Conservation (phyloP, 176 grass and related monocot species). For the Carex pumila region DNA sequence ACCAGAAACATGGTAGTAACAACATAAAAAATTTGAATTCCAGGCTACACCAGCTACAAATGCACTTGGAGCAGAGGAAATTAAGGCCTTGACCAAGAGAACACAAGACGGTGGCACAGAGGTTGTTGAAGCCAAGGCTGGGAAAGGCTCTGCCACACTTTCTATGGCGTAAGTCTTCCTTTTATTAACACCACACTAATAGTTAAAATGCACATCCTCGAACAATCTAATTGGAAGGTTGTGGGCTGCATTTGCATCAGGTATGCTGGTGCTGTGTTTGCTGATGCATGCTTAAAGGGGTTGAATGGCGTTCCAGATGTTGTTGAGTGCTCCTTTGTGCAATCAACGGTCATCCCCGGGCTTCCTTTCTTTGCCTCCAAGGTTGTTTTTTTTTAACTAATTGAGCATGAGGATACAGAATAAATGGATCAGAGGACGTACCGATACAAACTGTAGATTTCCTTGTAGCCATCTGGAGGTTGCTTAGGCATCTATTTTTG, state of each 20-base stretch:
- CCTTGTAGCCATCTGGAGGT: not conserved
- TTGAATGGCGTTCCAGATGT: conserved; percentile 80
- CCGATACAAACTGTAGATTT: not conserved
- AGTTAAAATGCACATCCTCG: not conserved
- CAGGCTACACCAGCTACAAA: conserved; percentile 69
- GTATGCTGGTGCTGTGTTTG: conserved; percentile 94
- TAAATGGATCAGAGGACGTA: not conserved
- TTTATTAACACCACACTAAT: not conserved
- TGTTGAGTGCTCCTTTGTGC: conserved; percentile 90
- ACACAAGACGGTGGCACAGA: conserved; percentile 94
- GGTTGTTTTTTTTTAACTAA: conserved; percentile 31
- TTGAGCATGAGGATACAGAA: not conserved
- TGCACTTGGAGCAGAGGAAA: conserved; percentile 56
- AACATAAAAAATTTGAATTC: not conserved
- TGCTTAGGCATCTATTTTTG: not conserved
- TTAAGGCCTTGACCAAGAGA: conserved; percentile 84
- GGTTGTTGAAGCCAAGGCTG: conserved; percentile 97
- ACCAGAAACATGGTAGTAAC: not conserved
- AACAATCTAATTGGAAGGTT: not conserved
- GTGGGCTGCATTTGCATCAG: conserved; percentile 15
- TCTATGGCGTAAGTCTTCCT: conserved; percentile 87
- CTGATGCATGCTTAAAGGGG: conserved; percentile 97
- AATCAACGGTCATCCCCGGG: conserved; percentile 65
- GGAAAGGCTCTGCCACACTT: conserved; percentile 93
- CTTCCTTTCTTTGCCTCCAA: conserved; percentile 97